Conservation (phyloP, 805 yeast genomes). For the Suhomyces pyralidae region DNA sequence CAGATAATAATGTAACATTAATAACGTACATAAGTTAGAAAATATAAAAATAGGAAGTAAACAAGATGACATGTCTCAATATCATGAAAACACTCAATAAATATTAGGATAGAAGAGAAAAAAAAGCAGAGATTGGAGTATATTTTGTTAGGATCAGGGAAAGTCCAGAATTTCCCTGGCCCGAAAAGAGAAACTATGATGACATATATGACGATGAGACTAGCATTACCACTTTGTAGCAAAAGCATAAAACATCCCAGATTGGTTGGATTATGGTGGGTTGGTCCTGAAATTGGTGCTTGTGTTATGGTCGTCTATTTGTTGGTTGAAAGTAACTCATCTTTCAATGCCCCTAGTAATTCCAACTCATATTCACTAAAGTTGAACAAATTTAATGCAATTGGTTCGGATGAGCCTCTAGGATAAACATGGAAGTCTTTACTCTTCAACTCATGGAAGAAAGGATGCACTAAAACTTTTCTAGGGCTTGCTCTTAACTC, state of each 20-base stretch:
- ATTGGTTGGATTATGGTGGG: neutral
- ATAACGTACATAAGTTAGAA: conserved; percentile 1
- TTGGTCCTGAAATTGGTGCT: neutral
- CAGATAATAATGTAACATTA: neutral
- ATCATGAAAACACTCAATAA: conserved; percentile 1
- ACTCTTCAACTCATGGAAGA: conserved; percentile 80
- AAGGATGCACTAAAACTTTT: conserved; percentile 81
- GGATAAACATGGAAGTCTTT: conserved; percentile 51
- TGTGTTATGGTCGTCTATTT: neutral
- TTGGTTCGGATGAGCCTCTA: conserved; percentile 45
- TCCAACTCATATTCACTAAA: conserved; percentile 68
- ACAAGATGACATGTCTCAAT: neutral
- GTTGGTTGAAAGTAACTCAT: conserved; percentile 21
- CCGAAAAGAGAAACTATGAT: neutral
- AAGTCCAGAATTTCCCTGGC: neutral
- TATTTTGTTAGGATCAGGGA: neutral
- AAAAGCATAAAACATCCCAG: neutral
- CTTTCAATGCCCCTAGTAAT: conserved; percentile 40
- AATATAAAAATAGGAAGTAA: neutral
- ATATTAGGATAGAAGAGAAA: neutral
- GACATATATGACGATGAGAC: neutral
- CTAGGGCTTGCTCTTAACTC: conserved; percentile 75
- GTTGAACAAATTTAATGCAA: conserved; percentile 54
- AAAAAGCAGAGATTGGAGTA: neutral
- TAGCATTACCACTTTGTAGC: neutral